Evolutionary conservation across 768 basidiomycete species (phyloP).

Genomic region (Lanmaoa rubissima): DNA sequence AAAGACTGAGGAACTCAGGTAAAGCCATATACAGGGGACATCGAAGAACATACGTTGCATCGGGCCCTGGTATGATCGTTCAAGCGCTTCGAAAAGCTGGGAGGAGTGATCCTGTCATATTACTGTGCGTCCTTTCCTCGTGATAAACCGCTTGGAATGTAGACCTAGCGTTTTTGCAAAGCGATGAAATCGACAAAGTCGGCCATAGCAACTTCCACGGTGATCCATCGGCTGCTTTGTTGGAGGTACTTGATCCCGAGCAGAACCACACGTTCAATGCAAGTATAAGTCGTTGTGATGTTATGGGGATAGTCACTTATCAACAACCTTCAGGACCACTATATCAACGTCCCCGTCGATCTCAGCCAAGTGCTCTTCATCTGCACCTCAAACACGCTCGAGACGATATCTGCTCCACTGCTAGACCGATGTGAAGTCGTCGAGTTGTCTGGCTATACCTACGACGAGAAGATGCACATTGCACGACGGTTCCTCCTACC

Average conservation of each 20-base stretch:
- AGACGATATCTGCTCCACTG: conserved; percentile 85
- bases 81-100: conserved; percentile 86
- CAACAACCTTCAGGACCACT: conserved; percentile 68
- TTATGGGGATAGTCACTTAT: neutral
- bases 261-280: conserved; percentile 85
- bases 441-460: conserved; percentile 80
- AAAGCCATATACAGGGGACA: conserved; percentile 43
- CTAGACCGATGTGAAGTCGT: conserved; percentile 90
- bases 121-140: conserved; percentile 45
- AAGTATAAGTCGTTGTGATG: conserved; percentile 17
- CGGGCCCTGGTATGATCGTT: conserved; percentile 80
- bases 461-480: conserved; percentile 90
- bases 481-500: conserved; percentile 85
- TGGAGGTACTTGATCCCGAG: conserved; percentile 94
- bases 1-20: conserved; percentile 3
- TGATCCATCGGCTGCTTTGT: conserved; percentile 84
- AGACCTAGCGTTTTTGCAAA: conserved; percentile 10
- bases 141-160: neutral
- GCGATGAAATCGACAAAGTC: conserved; percentile 91
- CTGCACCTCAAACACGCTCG: conserved; percentile 87
- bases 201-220: conserved; percentile 87
- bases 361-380: conserved; percentile 88
- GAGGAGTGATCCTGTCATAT: conserved; percentile 72
- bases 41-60: conserved; percentile 87
- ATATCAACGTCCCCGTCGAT: conserved; percentile 85